Evolutionary conservation across 805 yeast genomes (phyloP), one percentile per base, ranked within the genome.

Genomic region (Priceomyces castillae): DNA sequence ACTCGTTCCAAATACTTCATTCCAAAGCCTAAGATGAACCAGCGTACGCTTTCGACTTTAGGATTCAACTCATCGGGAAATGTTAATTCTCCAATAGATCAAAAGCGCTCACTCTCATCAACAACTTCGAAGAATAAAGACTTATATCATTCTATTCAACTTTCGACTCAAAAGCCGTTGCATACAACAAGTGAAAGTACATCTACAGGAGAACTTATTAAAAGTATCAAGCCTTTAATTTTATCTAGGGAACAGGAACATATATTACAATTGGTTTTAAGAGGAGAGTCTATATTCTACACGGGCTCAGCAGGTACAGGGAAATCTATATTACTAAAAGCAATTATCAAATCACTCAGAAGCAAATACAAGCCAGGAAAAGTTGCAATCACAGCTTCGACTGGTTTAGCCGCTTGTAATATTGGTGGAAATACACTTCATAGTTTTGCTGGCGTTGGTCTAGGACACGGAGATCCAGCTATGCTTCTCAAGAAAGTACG

Each of bases 281-380:
- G 69, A 17, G 90, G 95, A 0, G 66, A 71, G 14, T 87, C 84
- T 46, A 65, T 94, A 2, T 94, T 94, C 58, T 94, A 87, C 60
- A 94, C 99, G 0, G 99, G 99, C 40, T 89, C 97, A 26, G 99
- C 99, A 0, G 99, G 99, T 56, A 94, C 99, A 0, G 99, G 99
- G 58, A 94, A 94, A 59, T 92, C 99, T 1, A 84, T 94, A 3
- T 69, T 94, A n/a, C 67, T 94, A 40, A 75, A 77, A 47, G 72
- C 80, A 9, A 69, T 86, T 30, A 85, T 86, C 42, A 76, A 77
- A 52, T 62, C 72, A 0, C 58, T 86, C 42, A 71, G 65, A 48
- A 46, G 50, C 1, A 73, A 71, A 46, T 73, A 79, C 57, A 72
- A 75, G 0, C 49, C 49, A 0, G 79, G 76, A 1, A 58, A 67